Base-by-base conservation (phyloP, 352 stramenopile species). In the Plasmopara viticola region DNA sequence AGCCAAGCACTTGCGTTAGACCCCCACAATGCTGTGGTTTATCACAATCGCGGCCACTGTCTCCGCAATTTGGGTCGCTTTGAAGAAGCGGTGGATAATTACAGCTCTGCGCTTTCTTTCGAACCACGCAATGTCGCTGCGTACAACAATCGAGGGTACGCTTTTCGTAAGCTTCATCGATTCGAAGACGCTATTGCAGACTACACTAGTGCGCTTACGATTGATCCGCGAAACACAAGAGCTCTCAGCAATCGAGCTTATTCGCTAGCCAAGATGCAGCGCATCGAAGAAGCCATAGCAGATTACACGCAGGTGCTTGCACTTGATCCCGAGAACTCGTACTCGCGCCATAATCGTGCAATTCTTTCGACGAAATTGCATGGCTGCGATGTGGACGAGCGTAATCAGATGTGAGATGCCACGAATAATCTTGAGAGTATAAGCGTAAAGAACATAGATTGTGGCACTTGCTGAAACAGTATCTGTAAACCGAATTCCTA, bases 201-300 rank as follows among this genome's bases (percentile, higher is more conserved):
- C 64, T 96, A 95, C 62, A 74, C 66, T 8, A 81, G 61, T 15
- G 80, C 81, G 41, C 58, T 95, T 2, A 39, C 62, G 30, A 73
- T 92, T 38, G 81, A 94, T 39, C 78, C 79, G n/a, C 58, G 46
- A 43, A 93, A 87, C 55, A 87, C 81, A 20, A 83, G 87, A 20
- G 86, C 79, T 20, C 68, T 90, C 17, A 91, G 86, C 58, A 94
- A 94, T 53, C 81, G 84, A 54, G 84, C 77, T 9, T 95, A 95
- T 49, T 90, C 78, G 49, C 78, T 75, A 44, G 86, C 84, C 25
- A 93, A 94, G 65, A 89, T 88, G 72, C 84, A 83, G 18, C 53
- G 53, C 17, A 72, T 84, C 28, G 48, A 68, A 48, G 64, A 79
- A 42, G 81, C 81, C 17, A 74, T 93, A 18, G 67, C 51, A 29